phyloP scores from a whole-genome alignment of 805 yeast genomes.

The Sugiyamaella lignohabitans region DNA sequence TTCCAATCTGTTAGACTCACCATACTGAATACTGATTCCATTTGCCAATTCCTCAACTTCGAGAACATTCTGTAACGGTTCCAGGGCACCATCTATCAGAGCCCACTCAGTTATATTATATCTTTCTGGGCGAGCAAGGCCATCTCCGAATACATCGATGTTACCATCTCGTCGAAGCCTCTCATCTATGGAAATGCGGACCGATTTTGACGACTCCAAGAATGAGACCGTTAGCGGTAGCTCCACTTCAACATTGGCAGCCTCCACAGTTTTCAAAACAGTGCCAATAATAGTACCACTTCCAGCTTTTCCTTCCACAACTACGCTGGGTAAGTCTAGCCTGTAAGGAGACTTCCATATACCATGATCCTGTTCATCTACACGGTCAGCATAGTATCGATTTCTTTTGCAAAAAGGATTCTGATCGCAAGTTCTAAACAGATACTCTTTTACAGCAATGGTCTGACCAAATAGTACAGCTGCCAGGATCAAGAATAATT shows the following conservation, averaged over 20 bases:
- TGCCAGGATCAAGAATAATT: background rate
- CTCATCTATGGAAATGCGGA: slow-evolving; percentile 67
- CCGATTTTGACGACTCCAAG: slow-evolving; percentile 43
- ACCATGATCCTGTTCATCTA: slow-evolving; percentile 21
- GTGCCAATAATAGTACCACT: slow-evolving; percentile 21
- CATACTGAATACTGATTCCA: slow-evolving; percentile 26
- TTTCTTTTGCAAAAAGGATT: slow-evolving; percentile 83
- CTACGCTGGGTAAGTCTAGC: slow-evolving; percentile 33
- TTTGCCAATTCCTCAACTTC: slow-evolving; percentile 1
- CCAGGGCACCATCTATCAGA: slow-evolving; percentile 40
- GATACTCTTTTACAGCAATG: slow-evolving; percentile 17
- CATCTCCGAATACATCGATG: slow-evolving; percentile 25
- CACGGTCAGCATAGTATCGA: slow-evolving; percentile 50
- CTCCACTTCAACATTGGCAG: slow-evolving; percentile 19
- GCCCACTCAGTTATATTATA: slow-evolving; percentile 58
- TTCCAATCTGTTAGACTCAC: slow-evolving; percentile 36
- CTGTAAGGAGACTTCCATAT: slow-evolving; percentile 29
- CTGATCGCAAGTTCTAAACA: slow-evolving; percentile 67
- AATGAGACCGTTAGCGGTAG: slow-evolving; percentile 55
- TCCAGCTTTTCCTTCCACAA: slow-evolving; percentile 24
- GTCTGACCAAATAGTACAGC: background rate
- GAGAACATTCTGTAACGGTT: slow-evolving; percentile 17
- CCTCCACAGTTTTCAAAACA: slow-evolving; percentile 30
- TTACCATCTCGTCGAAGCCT: slow-evolving; percentile 33
- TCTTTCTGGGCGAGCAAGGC: slow-evolving; percentile 40